Percentiles rank a stretch among this genome's conserved stretches.
Evolutionary conservation across 1,139 yeast genomes (phyloP).

Genomic region (Tardiomyces digboiensis): DNA sequence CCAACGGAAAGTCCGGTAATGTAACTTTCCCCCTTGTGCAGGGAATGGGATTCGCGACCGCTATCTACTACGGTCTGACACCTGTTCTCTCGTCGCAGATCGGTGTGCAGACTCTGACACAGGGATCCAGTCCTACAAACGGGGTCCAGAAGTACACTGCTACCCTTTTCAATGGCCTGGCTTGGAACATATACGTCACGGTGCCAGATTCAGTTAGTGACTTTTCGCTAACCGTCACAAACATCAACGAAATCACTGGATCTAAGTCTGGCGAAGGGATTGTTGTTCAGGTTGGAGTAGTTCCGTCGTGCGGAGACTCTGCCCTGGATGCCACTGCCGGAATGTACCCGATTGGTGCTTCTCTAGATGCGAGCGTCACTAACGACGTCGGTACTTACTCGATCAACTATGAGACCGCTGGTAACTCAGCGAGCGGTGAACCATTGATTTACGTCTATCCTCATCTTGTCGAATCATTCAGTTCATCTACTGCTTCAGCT

Average conservation of each 20-base stretch:
- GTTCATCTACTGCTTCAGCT: slow-evolving; percentile 26
- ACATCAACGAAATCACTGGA: slow-evolving; percentile 33
- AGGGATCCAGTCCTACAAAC: slow-evolving; percentile 31
- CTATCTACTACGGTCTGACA: slow-evolving; percentile 45
- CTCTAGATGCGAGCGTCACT: slow-evolving; percentile 28
- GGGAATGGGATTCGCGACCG: slow-evolving; percentile 77
- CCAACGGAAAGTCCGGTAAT: slow-evolving; percentile 18
- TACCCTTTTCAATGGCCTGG: slow-evolving; percentile 35
- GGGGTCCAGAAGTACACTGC: slow-evolving; percentile 40
- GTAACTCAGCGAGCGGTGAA: slow-evolving; percentile 41
- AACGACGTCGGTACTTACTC: slow-evolving; percentile 39
- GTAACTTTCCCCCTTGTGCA: slow-evolving; percentile 39
- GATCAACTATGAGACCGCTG: slow-evolving; percentile 43
- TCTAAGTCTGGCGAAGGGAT: slow-evolving; percentile 42
- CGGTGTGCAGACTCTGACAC: slow-evolving; percentile 40
- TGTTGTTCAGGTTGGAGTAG: slow-evolving; percentile 51
- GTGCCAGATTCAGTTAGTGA: slow-evolving; percentile 32
- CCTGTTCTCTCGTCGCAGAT: slow-evolving; percentile 45
- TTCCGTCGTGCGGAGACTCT: slow-evolving; percentile 30
- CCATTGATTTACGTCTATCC: slow-evolving; percentile 61
- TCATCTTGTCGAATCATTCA: slow-evolving; percentile 53
- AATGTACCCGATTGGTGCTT: slow-evolving; percentile 37
- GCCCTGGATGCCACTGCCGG: slow-evolving; percentile 55
- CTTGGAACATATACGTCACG: slow-evolving; percentile 54
- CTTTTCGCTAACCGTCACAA: slow-evolving; percentile 32